phyloP scores from a whole-genome alignment of 352 stramenopile species.

The Globisporangium spiculum region DNA sequence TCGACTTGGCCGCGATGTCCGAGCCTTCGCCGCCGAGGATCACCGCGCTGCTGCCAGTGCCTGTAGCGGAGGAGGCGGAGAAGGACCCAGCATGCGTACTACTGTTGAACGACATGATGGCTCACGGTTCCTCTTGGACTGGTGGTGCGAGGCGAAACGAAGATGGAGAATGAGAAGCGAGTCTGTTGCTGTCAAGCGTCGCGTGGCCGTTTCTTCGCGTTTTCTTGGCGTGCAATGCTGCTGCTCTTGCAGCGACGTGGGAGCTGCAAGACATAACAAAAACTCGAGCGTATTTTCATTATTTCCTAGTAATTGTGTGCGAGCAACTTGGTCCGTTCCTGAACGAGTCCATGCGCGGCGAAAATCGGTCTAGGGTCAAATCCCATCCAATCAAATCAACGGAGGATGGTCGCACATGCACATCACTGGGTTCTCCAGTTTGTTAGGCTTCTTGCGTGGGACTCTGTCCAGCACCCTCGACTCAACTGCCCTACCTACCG shows the following conservation, averaged over 20 bases:
- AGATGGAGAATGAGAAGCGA: not conserved
- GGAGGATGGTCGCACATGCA: not conserved
- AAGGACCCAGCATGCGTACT: not conserved
- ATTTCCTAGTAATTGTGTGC: no score
- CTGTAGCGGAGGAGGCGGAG: not conserved
- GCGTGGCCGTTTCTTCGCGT: slow-evolving; percentile 1
- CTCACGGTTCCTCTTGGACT: not conserved
- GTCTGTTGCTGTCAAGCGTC: slow-evolving; percentile 10
- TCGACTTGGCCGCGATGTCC: slow-evolving; percentile 67
- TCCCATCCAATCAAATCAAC: no score
- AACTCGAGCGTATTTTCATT: no score
- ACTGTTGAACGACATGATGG: slow-evolving; percentile 11
- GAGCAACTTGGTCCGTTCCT: no score
- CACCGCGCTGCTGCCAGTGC: slow-evolving; percentile 14
- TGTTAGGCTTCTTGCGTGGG: not conserved
- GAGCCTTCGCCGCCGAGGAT: slow-evolving; percentile 52
- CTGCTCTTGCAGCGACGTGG: not conserved
- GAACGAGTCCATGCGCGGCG: no score
- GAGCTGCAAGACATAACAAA: not conserved
- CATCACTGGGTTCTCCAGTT: not conserved
- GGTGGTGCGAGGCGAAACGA: not conserved
- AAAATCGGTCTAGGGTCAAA: no score
- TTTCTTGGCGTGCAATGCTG: not conserved
- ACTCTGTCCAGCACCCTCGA: not conserved
- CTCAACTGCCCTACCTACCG: not conserved